Conservation (phyloP, 2,329 filamentous ascomycete genomes). For the Mycogone perniciosa region DNA sequence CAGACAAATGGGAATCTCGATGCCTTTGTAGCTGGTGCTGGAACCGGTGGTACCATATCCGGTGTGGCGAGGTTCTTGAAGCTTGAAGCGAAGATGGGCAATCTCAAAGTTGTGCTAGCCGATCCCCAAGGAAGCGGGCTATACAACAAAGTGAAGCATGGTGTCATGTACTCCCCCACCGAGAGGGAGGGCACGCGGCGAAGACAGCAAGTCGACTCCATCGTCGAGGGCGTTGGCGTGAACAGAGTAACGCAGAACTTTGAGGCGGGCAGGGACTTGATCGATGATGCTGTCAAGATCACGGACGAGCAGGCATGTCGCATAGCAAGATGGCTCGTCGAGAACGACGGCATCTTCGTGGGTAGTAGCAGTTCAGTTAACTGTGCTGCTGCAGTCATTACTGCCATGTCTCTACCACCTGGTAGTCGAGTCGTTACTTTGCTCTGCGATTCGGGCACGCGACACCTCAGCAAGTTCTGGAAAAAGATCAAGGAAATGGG, state of each 20-base stretch:
- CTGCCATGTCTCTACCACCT: slow-evolving; percentile 56
- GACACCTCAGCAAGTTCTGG: slow-evolving; percentile 83
- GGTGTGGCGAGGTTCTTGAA: slow-evolving; percentile 83
- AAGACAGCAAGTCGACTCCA: slow-evolving; percentile 85
- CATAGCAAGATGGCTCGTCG: slow-evolving; percentile 96
- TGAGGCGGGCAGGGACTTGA: slow-evolving; percentile 73
- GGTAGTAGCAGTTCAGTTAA: slow-evolving; percentile 97
- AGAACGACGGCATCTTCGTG: slow-evolving; percentile 89
- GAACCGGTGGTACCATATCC: slow-evolving; percentile 88
- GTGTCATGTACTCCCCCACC: slow-evolving; percentile 88
- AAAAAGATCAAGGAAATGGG: slow-evolving; percentile 63
- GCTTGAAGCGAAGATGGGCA: slow-evolving; percentile 51
- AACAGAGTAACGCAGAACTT: slow-evolving; percentile 94
- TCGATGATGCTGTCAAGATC: slow-evolving; percentile 86
- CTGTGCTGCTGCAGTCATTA: slow-evolving; percentile 70
- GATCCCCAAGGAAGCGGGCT: slow-evolving; percentile 92
- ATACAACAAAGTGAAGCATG: slow-evolving; percentile 85
- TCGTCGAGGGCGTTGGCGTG: slow-evolving; percentile 93
- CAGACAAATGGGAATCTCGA: slow-evolving; percentile 72
- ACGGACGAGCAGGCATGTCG: slow-evolving; percentile 80
- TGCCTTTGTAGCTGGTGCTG: slow-evolving; percentile 88
- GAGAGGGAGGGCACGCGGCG: slow-evolving; percentile 88
- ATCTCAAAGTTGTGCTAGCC: slow-evolving; percentile 70
- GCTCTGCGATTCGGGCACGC: slow-evolving; percentile 76
- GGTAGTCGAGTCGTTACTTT: slow-evolving; percentile 70